Conservation (phyloP, 192 early-diverging fungal species). For the Linderina pennispora region DNA sequence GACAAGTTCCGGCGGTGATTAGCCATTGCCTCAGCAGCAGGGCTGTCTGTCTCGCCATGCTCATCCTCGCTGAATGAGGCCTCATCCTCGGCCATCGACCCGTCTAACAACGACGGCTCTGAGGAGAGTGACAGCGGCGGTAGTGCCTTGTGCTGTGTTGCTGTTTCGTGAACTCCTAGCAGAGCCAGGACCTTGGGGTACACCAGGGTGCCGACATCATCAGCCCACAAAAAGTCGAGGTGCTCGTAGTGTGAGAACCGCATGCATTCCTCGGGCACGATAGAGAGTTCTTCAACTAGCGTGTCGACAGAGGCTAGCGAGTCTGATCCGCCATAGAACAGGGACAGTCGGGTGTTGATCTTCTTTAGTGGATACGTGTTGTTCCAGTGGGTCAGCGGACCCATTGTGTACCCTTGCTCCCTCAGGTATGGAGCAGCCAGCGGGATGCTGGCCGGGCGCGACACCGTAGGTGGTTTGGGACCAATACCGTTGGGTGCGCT, state of each 20-base stretch:
- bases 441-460: slow-evolving; percentile 15
- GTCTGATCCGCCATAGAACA: slow-evolving; percentile 88
- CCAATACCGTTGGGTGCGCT: background rate
- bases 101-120: too few relatives aligned
- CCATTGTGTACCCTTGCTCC: slow-evolving; percentile 65
- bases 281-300: slow-evolving; percentile 49
- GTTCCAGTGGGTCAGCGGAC: slow-evolving; percentile 42
- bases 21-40: too few relatives aligned
- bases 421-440: slow-evolving; percentile 7
- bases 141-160: background rate
- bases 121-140: too few relatives aligned
- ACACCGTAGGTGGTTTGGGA: background rate
- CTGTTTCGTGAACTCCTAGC: slow-evolving; percentile 20
- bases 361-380: slow-evolving; percentile 51
- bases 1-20: too few relatives aligned
- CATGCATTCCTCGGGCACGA: slow-evolving; percentile 43
- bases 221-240: slow-evolving; percentile 54
- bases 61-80: too few relatives aligned
- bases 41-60: too few relatives aligned
- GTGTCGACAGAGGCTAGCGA: slow-evolving; percentile 69
- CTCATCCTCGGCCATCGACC: too few relatives aligned
- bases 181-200: slow-evolving; percentile 32
- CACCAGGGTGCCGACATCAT: slow-evolving; percentile 36
- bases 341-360: slow-evolving; percentile 78
- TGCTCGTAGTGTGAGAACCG: slow-evolving; percentile 77